These are phyloP conservation scores for Ophiostoma pallidulum DNA, from an alignment of 2,329 filamentous ascomycete genomes.

Conservation along the genomic window DNA sequence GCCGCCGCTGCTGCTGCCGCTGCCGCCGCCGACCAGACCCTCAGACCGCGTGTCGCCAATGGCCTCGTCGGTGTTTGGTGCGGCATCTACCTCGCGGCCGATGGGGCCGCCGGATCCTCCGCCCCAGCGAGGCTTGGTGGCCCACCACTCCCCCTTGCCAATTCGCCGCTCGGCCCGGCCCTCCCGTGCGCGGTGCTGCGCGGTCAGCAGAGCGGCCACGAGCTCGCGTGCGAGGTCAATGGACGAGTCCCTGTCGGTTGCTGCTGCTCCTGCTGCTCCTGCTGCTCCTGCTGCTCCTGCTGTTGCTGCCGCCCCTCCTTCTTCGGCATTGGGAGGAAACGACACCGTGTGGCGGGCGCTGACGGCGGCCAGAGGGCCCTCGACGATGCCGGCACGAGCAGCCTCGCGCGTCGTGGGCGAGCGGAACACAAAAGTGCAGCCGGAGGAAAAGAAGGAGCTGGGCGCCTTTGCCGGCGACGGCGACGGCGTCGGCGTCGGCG, in stretches of 20 bases:
- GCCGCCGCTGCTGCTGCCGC: background rate
- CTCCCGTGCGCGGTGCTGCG: conserved; percentile 53
- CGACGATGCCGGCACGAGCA: conserved; percentile 48
- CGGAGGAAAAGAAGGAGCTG: conserved; percentile 48
- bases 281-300: no score
- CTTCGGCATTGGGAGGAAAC: conserved; percentile 5
- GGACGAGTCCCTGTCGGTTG: conserved; percentile 41
- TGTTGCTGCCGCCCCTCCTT: no score
- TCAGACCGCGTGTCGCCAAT: conserved; percentile 36
- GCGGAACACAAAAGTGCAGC: conserved; percentile 51
- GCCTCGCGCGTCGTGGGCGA: conserved; percentile 50
- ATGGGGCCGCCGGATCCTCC: conserved; percentile 54
- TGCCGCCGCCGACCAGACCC: conserved; percentile 11
- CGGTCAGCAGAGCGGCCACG: conserved; percentile 50
- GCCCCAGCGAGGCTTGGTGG: conserved; percentile 51
- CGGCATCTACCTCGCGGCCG: conserved; percentile 45
- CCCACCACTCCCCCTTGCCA: conserved; percentile 54
- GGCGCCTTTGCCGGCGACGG: conserved; percentile 13
- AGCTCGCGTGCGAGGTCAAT: conserved; percentile 54
- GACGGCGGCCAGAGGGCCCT: conserved; percentile 53
- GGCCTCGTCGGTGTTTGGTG: conserved; percentile 27
- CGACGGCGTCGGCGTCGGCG: background rate
- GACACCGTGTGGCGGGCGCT: conserved; percentile 43
- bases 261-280: no score
- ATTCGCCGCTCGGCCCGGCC: conserved; percentile 46